Evolutionary conservation across 345 rosid genomes (phyloP).

Genomic region (Salix exigua): DNA sequence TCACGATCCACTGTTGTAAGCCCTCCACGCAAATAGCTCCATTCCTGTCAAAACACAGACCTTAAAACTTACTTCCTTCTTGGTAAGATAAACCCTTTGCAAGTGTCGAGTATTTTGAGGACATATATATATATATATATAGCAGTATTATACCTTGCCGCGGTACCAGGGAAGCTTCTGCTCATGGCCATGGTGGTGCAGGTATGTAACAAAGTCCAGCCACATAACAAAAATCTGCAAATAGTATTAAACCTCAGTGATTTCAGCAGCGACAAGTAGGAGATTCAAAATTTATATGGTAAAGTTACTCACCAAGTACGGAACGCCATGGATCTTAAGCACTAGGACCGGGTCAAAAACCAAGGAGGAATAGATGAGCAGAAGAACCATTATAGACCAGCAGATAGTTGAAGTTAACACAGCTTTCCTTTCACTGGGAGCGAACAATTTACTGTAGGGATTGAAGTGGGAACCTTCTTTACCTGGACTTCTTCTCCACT

Average conservation of each 20-base stretch:
- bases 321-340: conserved; percentile 67
- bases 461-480: conserved; percentile 32
- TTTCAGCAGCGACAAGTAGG: background rate
- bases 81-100: background rate
- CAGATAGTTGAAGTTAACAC: conserved; percentile 42
- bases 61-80: background rate
- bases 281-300: background rate
- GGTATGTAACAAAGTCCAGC: conserved; percentile 81
- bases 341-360: conserved; percentile 41
- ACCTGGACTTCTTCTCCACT: conserved; percentile 34
- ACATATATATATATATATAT: background rate
- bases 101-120: background rate
- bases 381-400: conserved; percentile 67
- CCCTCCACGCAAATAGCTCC: conserved; percentile 86
- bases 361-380: conserved; percentile 38
- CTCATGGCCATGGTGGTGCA: conserved; percentile 85
- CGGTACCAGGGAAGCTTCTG: conserved; percentile 92
- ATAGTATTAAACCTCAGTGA: too few relatives aligned
- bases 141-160: conserved; percentile 54
- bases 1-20: conserved; percentile 82
- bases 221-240: conserved; percentile 69
- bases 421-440: conserved; percentile 17
- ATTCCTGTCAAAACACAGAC: conserved; percentile 41
- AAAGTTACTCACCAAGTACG: conserved; percentile 45
- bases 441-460: conserved; percentile 28